Conservation (phyloP, 257 asterid genomes). For the Osmanthus fragrans region DNA sequence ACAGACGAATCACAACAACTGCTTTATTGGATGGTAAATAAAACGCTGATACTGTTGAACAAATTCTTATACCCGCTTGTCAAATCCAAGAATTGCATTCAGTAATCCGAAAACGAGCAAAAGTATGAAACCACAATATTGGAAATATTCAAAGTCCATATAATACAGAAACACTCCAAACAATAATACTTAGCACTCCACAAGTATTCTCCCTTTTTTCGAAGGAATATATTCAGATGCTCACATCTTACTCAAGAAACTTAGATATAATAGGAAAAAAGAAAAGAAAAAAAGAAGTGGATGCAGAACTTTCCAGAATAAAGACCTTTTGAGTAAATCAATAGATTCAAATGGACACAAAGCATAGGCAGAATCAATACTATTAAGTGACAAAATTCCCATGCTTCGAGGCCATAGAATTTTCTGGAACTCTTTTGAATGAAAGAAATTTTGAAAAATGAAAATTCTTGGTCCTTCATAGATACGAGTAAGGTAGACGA, state of each 20-base stretch:
- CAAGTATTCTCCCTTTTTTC: neutral
- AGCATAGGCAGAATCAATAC: slow-evolving; percentile 26
- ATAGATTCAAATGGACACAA: neutral
- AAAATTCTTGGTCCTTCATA: neutral
- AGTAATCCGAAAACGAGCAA: neutral
- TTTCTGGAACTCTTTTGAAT: slow-evolving; percentile 25
- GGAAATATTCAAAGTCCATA: neutral
- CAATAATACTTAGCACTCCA: neutral
- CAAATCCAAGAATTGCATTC: neutral
- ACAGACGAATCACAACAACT: neutral
- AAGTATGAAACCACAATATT: neutral
- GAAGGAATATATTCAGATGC: slow-evolving; percentile 9
- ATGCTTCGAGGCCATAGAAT: slow-evolving; percentile 12
- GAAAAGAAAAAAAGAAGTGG: neutral
- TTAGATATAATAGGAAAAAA: neutral
- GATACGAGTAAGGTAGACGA: neutral
- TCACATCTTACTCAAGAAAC: slow-evolving; percentile 13
- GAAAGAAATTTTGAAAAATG: neutral
- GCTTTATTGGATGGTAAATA: neutral
- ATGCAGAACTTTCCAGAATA: slow-evolving; percentile 32
- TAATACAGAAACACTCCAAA: neutral
- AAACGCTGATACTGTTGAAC: neutral
- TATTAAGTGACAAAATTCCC: slow-evolving; percentile 20
- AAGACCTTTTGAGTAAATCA: neutral
- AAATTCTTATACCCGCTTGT: neutral